Evolutionary conservation across 108 stramenopile genomes (phyloP).

Genomic region (Fistulifera pelliculosa): DNA sequence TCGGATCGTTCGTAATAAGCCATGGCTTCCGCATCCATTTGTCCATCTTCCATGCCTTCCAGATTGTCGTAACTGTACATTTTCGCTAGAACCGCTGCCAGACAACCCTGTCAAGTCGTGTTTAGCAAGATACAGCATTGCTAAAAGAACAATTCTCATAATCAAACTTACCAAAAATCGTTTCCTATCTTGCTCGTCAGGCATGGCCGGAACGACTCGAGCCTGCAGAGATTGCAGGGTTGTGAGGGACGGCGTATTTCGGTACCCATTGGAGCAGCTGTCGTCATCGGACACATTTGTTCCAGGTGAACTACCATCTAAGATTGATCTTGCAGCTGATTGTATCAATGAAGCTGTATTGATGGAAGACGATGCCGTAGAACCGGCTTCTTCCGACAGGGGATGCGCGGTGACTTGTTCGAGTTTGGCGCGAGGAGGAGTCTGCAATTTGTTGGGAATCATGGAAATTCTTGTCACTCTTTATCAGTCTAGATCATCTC

Average conservation of each 20-base stretch:
- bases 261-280: slow-evolving; percentile 13
- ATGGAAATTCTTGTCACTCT: too few relatives aligned
- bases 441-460: too few relatives aligned
- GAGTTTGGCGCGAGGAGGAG: too few relatives aligned
- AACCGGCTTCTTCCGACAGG: too few relatives aligned
- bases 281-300: slow-evolving; percentile 19
- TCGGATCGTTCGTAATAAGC: slow-evolving; percentile 21
- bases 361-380: background rate
- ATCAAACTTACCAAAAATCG: slow-evolving; percentile 33
- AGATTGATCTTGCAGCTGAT: slow-evolving; percentile 40
- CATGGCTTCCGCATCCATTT: slow-evolving; percentile 9
- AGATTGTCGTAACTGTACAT: slow-evolving; percentile 47
- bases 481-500: too few relatives aligned
- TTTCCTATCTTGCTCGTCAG: slow-evolving; percentile 45
- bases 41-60: slow-evolving; percentile 8
- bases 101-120: slow-evolving; percentile 33
- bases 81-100: slow-evolving; percentile 67
- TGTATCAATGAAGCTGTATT: slow-evolving; percentile 30
- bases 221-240: slow-evolving; percentile 19
- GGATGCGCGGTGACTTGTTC: too few relatives aligned
- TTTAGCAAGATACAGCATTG: too few relatives aligned
- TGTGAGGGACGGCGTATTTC: background rate
- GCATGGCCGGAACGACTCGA: slow-evolving; percentile 27
- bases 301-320: slow-evolving; percentile 32
- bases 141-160: too few relatives aligned